Evolutionary conservation across 2,329 filamentous ascomycete genomes (phyloP), one percentile per base, ranked within the genome.

Genomic region (Cladophialophora exuberans): DNA sequence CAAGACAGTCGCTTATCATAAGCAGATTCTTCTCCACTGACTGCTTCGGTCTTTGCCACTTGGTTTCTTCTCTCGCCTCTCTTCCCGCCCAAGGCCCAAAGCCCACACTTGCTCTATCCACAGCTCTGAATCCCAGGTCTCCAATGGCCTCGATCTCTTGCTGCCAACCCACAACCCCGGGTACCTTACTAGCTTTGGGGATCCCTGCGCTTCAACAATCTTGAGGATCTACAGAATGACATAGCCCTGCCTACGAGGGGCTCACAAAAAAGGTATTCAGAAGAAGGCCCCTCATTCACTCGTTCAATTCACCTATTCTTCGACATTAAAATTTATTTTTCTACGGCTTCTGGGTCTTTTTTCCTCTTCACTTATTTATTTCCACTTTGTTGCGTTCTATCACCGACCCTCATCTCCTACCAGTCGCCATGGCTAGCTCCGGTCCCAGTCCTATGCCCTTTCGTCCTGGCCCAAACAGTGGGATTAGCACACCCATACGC

Each of bases 401-500:
- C 15, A 25, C 18, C 25, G 5, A 7, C 7, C 10, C 26, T 25
- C 6, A 10, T 50, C 31, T 15, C 20, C n/a, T n/a, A 10, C 17
- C 17, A 20, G 3, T 7, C 41, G 10, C 20, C 43, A 42, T 42
- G 38, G 38, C 38, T 42, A n/a, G n/a, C n/a, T n/a, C n/a, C n/a
- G 23, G 20, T 25, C 26, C 46, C 28, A 23, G 23, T 23, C 35
- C 33, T 4, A 44, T 62, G 15, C 56, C 59, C 36, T 59, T 59
- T 45, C 54, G 57, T 10, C 50, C 54, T n/a, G 50, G 46, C 11
- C 54, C 51, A 4, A 39, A 44, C 36, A 62, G 53, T 31, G 59
- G 59, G n/a, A 11, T 62, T 4, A 43, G 50, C 17, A 62, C 56
- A 15, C 58, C 56, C n/a, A 53, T 23, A 10, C 56, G 55, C 42